phyloP scores from a whole-genome alignment of 495 filamentous ascomycete genomes.

The Penicillium nucicola region DNA sequence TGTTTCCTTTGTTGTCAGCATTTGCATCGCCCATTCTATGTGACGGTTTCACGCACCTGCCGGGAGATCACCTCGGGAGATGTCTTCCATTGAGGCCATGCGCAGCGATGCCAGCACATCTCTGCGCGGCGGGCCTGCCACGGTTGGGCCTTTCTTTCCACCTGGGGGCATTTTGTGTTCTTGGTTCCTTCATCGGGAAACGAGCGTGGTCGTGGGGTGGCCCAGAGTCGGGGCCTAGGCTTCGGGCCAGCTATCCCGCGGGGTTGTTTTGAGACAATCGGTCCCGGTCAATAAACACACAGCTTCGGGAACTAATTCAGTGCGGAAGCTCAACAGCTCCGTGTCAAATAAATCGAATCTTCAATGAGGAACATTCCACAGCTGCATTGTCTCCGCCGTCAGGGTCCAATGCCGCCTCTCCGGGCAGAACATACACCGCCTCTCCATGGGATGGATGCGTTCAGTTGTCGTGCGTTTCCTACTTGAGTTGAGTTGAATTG shows the following conservation, averaged over 20 bases:
- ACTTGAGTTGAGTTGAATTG: too few species aligned
- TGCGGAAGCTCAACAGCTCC: background rate
- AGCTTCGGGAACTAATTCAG: background rate
- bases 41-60: slow-evolving; percentile 55
- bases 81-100: slow-evolving; percentile 69
- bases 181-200: slow-evolving; percentile 33
- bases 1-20: slow-evolving; percentile 28
- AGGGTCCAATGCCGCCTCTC: slow-evolving; percentile 5
- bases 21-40: background rate
- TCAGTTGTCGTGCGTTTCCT: too few species aligned
- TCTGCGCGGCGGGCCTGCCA: slow-evolving; percentile 46
- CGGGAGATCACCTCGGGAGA: slow-evolving; percentile 71
- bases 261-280: background rate
- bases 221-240: background rate
- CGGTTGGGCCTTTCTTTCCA: slow-evolving; percentile 57
- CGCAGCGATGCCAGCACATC: slow-evolving; percentile 72
- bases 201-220: slow-evolving; percentile 6
- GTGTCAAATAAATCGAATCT: background rate
- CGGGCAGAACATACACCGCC: slow-evolving; percentile 9
- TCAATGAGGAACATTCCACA: slow-evolving; percentile 3
- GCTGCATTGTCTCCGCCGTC: background rate
- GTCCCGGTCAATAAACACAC: background rate
- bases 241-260: slow-evolving; percentile 1
- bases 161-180: slow-evolving; percentile 50
- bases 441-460: background rate